Evolutionary conservation across 164 flowering plant species (phyloP).

Genomic region (Litsea cubeba): DNA sequence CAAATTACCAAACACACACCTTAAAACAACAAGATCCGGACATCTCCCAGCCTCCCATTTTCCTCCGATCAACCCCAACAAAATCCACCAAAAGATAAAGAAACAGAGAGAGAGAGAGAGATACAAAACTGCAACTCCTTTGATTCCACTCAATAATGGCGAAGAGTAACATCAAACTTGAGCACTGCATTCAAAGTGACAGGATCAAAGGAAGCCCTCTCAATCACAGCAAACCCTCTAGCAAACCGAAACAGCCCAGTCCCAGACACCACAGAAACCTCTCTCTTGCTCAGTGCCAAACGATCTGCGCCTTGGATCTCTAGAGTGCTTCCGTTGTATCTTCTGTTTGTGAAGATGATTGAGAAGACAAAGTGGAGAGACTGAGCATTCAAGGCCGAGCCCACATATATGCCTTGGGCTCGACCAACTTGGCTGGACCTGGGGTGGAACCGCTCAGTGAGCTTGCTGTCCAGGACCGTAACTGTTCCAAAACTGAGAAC

Average conservation of each 20-base stretch:
- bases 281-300: background rate
- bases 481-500: background rate
- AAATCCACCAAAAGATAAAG: too few relatives aligned
- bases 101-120: too few relatives aligned
- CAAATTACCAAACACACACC: too few relatives aligned
- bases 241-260: background rate
- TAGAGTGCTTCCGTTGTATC: conserved; percentile 1
- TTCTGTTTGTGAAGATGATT: background rate
- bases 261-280: background rate
- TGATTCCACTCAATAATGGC: background rate
- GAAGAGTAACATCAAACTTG: background rate
- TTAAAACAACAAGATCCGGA: too few relatives aligned
- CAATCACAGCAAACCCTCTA: background rate
- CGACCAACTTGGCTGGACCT: background rate
- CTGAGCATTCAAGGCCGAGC: background rate
- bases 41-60: too few relatives aligned
- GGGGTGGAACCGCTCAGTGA: background rate
- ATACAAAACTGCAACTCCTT: too few relatives aligned
- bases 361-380: background rate
- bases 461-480: background rate
- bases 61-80: too few relatives aligned
- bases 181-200: background rate
- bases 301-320: background rate
- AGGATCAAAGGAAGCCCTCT: background rate
- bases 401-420: background rate